These are phyloP conservation scores for Colletotrichum sp. DNA, from an alignment of 2,329 filamentous ascomycete genomes.

Conservation along the genomic window DNA sequence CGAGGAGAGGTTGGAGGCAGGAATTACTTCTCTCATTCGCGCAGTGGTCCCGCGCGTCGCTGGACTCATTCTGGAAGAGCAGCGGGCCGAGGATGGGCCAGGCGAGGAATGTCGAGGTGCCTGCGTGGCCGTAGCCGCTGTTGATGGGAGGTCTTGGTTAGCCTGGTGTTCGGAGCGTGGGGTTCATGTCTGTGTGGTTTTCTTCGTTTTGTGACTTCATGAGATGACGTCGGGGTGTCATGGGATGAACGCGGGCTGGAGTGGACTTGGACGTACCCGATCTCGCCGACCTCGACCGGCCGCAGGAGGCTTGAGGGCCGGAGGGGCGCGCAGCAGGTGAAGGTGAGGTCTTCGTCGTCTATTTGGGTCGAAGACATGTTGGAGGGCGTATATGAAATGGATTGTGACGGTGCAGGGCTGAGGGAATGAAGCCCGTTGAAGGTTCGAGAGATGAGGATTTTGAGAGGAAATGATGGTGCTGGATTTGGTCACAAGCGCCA, in stretches of 20 bases:
- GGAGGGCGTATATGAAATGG: not conserved
- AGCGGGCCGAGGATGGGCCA: constrained; percentile 71
- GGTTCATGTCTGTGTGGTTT: not conserved
- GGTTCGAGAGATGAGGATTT: not conserved
- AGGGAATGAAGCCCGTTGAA: not conserved
- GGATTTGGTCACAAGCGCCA: constrained; percentile 4
- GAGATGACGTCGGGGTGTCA: not conserved
- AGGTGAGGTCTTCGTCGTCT: constrained; percentile 41
- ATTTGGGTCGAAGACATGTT: constrained; percentile 7
- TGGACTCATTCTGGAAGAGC: constrained; percentile 76
- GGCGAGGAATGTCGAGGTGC: constrained; percentile 55
- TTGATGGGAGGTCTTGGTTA: not conserved
- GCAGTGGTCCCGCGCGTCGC: constrained; percentile 79
- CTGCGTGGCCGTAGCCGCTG: constrained; percentile 27
- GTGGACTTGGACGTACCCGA: constrained; percentile 33
- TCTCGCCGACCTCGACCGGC: constrained; percentile 51
- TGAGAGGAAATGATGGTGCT: not conserved
- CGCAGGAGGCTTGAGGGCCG: constrained; percentile 34
- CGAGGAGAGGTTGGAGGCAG: too few species aligned
- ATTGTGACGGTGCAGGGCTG: not conserved
- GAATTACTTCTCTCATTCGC: constrained; percentile 74
- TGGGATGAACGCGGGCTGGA: not conserved
- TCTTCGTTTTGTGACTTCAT: not conserved
- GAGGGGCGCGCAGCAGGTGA: constrained; percentile 45
- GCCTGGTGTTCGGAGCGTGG: not conserved